Evolutionary conservation across 2,329 filamentous ascomycete species (phyloP).

Genomic region (Diplodia intermedia): DNA sequence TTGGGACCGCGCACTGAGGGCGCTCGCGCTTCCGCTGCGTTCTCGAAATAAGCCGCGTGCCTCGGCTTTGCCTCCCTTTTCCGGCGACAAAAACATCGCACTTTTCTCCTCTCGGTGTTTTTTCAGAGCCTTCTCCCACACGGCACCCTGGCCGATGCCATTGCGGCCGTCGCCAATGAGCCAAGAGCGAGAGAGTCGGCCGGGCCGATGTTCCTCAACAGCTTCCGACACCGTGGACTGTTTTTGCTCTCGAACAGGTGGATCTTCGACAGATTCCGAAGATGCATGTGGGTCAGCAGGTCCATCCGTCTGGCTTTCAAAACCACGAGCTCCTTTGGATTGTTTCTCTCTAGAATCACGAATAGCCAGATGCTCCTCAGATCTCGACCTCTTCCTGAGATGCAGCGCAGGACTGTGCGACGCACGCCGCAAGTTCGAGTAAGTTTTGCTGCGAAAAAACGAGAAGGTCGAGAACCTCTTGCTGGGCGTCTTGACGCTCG

Average conservation of each 20-base stretch:
- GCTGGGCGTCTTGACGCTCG: not conserved
- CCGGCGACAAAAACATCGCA: constrained; percentile 44
- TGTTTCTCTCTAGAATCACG: constrained; percentile 33
- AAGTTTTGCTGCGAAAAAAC: constrained; percentile 44
- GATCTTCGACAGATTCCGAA: not conserved
- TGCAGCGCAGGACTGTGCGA: constrained; percentile 13
- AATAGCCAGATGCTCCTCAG: constrained; percentile 17
- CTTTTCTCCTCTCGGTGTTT: constrained; percentile 46
- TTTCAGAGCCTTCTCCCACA: constrained; percentile 49
- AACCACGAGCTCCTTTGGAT: constrained; percentile 12
- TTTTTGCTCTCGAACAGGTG: not conserved
- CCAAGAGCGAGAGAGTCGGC: constrained; percentile 43
- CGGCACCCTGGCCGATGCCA: constrained; percentile 37
- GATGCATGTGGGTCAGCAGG: constrained; percentile 34
- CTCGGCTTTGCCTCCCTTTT: constrained; percentile 40
- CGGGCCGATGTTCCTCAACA: constrained; percentile 33
- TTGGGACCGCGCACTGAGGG: constrained; percentile 8
- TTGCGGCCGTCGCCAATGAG: constrained; percentile 38
- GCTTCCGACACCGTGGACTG: constrained; percentile 7
- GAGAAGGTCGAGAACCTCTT: constrained; percentile 27
- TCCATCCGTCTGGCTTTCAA: constrained; percentile 37
- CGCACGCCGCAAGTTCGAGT: constrained; percentile 38
- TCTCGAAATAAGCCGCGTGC: constrained; percentile 22
- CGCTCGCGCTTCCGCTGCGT: constrained; percentile 21
- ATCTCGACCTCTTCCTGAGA: not conserved